Base-by-base conservation (phyloP, 164 flowering plant genomes). In the Magnolia changhungtana region DNA sequence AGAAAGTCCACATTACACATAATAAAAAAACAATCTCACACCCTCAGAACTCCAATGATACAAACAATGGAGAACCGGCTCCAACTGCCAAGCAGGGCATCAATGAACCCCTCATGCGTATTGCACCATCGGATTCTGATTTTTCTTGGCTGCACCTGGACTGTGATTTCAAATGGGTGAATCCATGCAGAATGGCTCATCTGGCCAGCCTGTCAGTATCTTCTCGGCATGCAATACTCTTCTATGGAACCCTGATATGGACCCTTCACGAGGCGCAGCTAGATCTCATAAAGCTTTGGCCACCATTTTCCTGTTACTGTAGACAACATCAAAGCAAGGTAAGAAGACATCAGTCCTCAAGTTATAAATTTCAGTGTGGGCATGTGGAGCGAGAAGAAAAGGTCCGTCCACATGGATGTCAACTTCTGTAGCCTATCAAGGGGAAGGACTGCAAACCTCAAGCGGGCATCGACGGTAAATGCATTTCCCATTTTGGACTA, bases 261-360 rank as follows among this genome's bases (percentile, higher is more conserved):
- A n/a, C 31, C 58, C n/a, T 24, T 79, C 59, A 79, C 19, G 1
- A 89, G 90, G 4, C 83, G 88, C 77, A 90, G 37, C 85, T 87
- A 86, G 74, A 94, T 94, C 83, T 94, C 95, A 73, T 87, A 94
- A 50, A 94, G 90, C 86, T 90, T 92, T 18, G 98, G 98, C 98
- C 98, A 94, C 6, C 81, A 76, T 74, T 94, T 94, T 63, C 98
- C 98, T 2, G 98, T 94, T 79, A 94, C 98, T 94, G 89, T 2
- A 16, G 64, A 74, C 50, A 67, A 45, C 55, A 10, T 68, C 18
- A 11, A 20, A 8, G 51, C 55, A 4, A 61, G 55, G 52, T 16
- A 55, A 0, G 16, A 55, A 55, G 13, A 55, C 19, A 55, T 55
- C 61, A 16, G 19, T 55, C 18, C 7, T 11, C 16, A 55, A 16